Evolutionary conservation across 1,284 basidiomycete species (phyloP).

Genomic region (Malassezia japonica): DNA sequence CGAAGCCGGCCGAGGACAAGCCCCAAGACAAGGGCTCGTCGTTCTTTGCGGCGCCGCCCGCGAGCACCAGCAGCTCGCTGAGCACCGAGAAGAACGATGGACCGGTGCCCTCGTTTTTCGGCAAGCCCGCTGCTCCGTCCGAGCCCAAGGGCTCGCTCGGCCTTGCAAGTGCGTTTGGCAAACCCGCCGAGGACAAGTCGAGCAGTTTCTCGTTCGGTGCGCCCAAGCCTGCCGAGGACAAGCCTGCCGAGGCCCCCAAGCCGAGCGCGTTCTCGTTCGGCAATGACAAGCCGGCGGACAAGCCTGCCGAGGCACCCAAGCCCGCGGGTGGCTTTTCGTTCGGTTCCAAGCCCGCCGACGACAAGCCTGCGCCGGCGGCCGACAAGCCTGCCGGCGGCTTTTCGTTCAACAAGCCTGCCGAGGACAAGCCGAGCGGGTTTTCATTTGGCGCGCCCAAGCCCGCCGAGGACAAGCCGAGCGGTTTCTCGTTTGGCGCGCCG

Average conservation of each 20-base stretch:
- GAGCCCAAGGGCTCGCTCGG: neutral
- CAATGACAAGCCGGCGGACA: neutral
- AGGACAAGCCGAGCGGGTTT: neutral
- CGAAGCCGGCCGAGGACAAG: neutral
- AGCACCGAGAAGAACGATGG: too few relatives aligned
- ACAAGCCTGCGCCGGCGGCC: too few relatives aligned
- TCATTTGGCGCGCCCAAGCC: neutral
- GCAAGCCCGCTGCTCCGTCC: neutral
- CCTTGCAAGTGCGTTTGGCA: slow-evolving; percentile 3
- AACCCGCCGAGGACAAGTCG: slow-evolving; percentile 17
- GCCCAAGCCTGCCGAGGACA: neutral
- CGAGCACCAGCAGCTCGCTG: too few relatives aligned
- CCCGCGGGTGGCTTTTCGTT: too few relatives aligned
- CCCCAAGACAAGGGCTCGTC: too few relatives aligned
- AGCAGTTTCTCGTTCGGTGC: slow-evolving; percentile 25
- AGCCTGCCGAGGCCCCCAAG: neutral
- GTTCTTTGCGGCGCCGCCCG: too few relatives aligned
- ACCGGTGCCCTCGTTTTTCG: neutral
- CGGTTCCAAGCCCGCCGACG: neutral
- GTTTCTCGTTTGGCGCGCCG: neutral
- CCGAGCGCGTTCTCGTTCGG: neutral
- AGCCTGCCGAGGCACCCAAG: neutral
- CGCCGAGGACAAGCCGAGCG: neutral
- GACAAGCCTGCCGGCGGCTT: neutral
- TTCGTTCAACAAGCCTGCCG: neutral